Evolutionary conservation across 2,329 filamentous ascomycete genomes (phyloP).

Genomic region (Esteya vermicola): DNA sequence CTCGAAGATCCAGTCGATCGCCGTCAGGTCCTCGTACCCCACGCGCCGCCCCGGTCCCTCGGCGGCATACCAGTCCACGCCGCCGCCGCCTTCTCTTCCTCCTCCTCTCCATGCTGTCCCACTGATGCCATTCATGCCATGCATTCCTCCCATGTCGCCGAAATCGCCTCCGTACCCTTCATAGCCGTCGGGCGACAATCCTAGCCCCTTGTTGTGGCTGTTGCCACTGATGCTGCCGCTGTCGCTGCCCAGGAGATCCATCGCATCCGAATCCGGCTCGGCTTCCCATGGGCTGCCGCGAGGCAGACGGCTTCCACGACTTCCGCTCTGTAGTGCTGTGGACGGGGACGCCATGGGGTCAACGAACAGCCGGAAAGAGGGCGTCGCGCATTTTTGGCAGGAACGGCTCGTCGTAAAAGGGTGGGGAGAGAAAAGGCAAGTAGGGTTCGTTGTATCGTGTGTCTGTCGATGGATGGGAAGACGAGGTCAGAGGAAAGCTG

Average conservation of each 20-base stretch:
- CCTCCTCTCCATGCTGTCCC: not conserved
- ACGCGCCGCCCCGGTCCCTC: conserved; percentile 83
- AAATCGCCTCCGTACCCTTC: too few relatives aligned
- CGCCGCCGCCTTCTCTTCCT: not conserved
- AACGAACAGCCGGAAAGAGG: not conserved
- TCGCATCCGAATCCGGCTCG: not conserved
- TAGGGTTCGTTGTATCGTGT: too few relatives aligned
- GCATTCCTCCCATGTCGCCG: too few relatives aligned
- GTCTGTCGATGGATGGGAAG: too few relatives aligned
- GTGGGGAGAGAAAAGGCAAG: not conserved
- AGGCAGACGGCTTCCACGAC: not conserved
- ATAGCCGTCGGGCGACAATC: not conserved
- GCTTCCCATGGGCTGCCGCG: too few relatives aligned
- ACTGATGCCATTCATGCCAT: too few relatives aligned
- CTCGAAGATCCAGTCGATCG: conserved; percentile 99
- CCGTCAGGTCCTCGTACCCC: conserved; percentile 89
- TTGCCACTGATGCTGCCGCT: not conserved
- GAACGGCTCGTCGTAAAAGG: not conserved
- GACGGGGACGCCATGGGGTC: not conserved
- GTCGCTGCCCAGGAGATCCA: conserved; percentile 4
- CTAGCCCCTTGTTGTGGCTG: not conserved
- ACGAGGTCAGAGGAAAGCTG: not conserved
- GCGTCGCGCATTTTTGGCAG: not conserved
- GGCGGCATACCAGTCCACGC: conserved; percentile 66
- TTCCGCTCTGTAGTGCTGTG: too few relatives aligned